Percentiles rank a stretch among this genome's conserved stretches.
Evolutionary conservation across 805 yeast species (phyloP).

Genomic region (Ogataea philodendri): DNA sequence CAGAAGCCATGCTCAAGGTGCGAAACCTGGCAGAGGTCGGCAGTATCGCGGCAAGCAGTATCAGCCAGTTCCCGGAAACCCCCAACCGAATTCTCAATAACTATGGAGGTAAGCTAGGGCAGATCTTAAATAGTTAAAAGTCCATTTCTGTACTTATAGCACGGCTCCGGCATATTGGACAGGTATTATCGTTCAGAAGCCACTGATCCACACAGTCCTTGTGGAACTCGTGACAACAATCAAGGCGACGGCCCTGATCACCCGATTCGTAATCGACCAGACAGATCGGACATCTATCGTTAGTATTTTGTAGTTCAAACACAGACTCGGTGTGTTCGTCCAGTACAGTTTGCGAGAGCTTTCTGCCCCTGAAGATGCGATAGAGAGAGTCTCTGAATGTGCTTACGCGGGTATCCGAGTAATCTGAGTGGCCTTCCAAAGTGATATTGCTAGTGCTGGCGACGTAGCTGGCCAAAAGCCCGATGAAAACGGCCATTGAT

Average conservation of each 20-base stretch:
- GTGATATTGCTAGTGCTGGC: constrained; percentile 17
- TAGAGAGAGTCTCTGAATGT: constrained; percentile 24
- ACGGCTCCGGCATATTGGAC: constrained; percentile 55
- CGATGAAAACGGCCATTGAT: constrained; percentile 36
- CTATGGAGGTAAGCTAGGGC: constrained; percentile 22
- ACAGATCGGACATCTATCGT: constrained; percentile 52
- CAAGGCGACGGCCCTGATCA: constrained; percentile 46
- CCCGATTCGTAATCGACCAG: constrained; percentile 45
- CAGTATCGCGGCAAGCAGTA: constrained; percentile 13
- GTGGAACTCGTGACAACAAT: constrained; percentile 55
- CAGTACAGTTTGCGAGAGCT: constrained; percentile 19
- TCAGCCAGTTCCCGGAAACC: constrained; percentile 15
- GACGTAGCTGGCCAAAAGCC: constrained; percentile 24
- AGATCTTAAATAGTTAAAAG: constrained; percentile 14
- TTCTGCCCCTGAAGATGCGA: constrained; percentile 20
- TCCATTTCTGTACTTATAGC: constrained; percentile 29
- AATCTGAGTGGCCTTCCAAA: constrained; percentile 6
- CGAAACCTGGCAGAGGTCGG: constrained; percentile 20
- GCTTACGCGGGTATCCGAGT: constrained; percentile 20
- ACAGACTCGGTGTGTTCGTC: constrained; percentile 19
- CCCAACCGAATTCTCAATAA: constrained; percentile 25
- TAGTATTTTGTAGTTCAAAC: constrained; percentile 19
- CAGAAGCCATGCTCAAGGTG: constrained; percentile 34
- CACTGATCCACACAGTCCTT: constrained; percentile 57
- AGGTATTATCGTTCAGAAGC: constrained; percentile 50